These are phyloP conservation scores for Aphanoascus verrucosus DNA, from an alignment of 2,329 filamentous ascomycete species.

Conservation along the genomic window DNA sequence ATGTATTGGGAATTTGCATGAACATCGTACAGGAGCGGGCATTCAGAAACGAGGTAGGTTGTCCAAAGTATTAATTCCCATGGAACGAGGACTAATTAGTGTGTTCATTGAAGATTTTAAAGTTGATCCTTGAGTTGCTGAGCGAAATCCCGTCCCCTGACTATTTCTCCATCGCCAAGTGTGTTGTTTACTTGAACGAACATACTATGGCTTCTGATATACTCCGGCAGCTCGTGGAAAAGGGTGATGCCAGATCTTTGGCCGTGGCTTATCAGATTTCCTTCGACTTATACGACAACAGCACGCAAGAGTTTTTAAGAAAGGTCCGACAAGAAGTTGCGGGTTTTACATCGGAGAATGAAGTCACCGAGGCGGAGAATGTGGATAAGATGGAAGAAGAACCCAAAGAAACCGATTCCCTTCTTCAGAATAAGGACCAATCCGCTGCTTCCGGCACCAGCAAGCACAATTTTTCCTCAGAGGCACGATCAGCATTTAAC, in stretches of 20 bases:
- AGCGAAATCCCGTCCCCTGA: slow-evolving; percentile 87
- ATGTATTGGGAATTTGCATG: slow-evolving; percentile 92
- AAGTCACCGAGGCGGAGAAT: slow-evolving; percentile 26
- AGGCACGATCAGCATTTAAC: slow-evolving; percentile 45
- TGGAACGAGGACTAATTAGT: background rate
- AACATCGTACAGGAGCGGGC: slow-evolving; percentile 89
- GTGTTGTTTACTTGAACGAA: slow-evolving; percentile 89
- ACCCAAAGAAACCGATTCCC: slow-evolving; percentile 43
- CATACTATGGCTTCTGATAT: slow-evolving; percentile 83
- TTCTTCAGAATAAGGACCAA: slow-evolving; percentile 34
- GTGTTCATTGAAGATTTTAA: slow-evolving; percentile 53
- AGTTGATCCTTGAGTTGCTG: slow-evolving; percentile 86
- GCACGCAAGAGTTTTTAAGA: slow-evolving; percentile 88
- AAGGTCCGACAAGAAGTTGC: slow-evolving; percentile 79
- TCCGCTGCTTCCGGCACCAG: slow-evolving; percentile 43
- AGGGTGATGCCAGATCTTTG: slow-evolving; percentile 64
- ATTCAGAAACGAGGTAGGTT: slow-evolving; percentile 57
- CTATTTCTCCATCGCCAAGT: slow-evolving; percentile 96
- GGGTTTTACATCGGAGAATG: slow-evolving; percentile 36
- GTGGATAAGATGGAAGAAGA: slow-evolving; percentile 45
- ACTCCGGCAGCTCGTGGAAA: slow-evolving; percentile 67
- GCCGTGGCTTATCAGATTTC: slow-evolving; percentile 94
- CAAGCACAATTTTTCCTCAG: slow-evolving; percentile 37
- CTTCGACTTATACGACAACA: slow-evolving; percentile 96
- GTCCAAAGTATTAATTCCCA: background rate